Base-by-base conservation (phyloP, 202 grass and related monocot species). In the Tripidium arundinaceum region DNA sequence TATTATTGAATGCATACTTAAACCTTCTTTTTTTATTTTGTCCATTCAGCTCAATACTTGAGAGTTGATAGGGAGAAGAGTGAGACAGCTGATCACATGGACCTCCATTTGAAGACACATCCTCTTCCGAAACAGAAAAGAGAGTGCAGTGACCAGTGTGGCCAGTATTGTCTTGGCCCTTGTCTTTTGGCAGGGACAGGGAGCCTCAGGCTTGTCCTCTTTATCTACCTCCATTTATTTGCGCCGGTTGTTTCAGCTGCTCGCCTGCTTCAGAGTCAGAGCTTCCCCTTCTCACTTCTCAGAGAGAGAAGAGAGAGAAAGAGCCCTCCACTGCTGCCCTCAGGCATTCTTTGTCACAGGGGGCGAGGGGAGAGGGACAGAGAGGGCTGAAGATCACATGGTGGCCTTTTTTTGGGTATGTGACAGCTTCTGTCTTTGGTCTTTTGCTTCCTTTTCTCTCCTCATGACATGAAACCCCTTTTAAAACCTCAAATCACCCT, bases 341-440 rank as follows among this genome's bases (percentile, higher is more conserved):
- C 66, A 43, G 34, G 52, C 46, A 40, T 81, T 74, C 37, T 76
- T 83, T 70, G 79, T 76, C 65, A 68, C 62, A 86, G 67, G 65
- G 76, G 83, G 76, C 60, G 40, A 81, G 79, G 21, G 46, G 80
- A n/a, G n/a, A n/a, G n/a, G n/a, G n/a, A n/a, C 68, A 81, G 68
- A 86, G 55, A 88, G 73, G 61, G 72, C 67, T 78, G 64, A 75
- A 85, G 76, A 90, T 92, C 90, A 90, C 90, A 92, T 90, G 90
- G 83, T 71, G 75, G 72, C 82, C 83, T 69, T 80, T 88, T 83
- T 90, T 79, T 78, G 83, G 80, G 75, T 87, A 85, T 84, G 79
- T 83, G 58, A 87, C 83, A 89, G 79, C 83, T 83, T 83, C 89
- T 76, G 27, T 27, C 67, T 80, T 83, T 86, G 74, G 83, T 85